Percentiles rank a stretch among this genome's conserved stretches.
phyloP scores from a whole-genome alignment of 192 early-diverging fungal species.

The Mortierella antarctica region DNA sequence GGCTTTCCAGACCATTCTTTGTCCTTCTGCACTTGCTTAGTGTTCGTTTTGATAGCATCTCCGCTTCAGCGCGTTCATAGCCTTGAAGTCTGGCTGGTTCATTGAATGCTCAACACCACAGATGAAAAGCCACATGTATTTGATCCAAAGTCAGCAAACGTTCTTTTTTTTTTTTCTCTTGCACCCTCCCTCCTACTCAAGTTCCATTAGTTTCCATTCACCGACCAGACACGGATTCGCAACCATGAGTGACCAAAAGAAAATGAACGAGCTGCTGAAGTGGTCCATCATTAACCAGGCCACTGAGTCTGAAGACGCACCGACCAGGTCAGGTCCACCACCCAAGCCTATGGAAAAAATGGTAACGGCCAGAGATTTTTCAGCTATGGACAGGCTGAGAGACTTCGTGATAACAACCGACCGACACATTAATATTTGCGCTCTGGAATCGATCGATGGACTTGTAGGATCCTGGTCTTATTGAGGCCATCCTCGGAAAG shows the following conservation, averaged over 20 bases:
- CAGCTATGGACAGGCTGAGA: neutral
- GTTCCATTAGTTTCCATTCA: conserved; percentile 19
- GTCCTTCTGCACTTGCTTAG: too few relatives aligned
- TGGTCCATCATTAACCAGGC: conserved; percentile 84
- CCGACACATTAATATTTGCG: conserved; percentile 7
- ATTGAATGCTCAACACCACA: too few relatives aligned
- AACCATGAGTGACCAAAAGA: conserved; percentile 42
- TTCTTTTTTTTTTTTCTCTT: conserved; percentile 1
- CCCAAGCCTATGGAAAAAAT: conserved; percentile 45
- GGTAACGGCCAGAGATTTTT: conserved; percentile 30
- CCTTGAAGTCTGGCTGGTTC: too few relatives aligned
- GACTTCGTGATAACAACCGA: neutral
- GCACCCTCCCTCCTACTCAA: too few relatives aligned
- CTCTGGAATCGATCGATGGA: neutral
- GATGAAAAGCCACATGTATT: too few relatives aligned
- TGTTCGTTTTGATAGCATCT: too few relatives aligned
- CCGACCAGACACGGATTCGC: neutral
- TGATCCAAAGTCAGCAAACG: too few relatives aligned
- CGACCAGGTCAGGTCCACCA: conserved; percentile 36
- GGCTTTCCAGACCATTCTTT: too few relatives aligned
- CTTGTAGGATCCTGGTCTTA: conserved; percentile 79
- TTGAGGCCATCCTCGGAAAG: conserved; percentile 95
- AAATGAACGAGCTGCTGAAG: conserved; percentile 81
- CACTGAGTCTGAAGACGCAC: conserved; percentile 75
- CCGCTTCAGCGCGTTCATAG: too few relatives aligned